A percentile compares a stretch with the other conserved stretches of the same genome.
Evolutionary conservation across 1,284 basidiomycete species (phyloP).

Genomic region (Cryptococcus amylolentus): DNA sequence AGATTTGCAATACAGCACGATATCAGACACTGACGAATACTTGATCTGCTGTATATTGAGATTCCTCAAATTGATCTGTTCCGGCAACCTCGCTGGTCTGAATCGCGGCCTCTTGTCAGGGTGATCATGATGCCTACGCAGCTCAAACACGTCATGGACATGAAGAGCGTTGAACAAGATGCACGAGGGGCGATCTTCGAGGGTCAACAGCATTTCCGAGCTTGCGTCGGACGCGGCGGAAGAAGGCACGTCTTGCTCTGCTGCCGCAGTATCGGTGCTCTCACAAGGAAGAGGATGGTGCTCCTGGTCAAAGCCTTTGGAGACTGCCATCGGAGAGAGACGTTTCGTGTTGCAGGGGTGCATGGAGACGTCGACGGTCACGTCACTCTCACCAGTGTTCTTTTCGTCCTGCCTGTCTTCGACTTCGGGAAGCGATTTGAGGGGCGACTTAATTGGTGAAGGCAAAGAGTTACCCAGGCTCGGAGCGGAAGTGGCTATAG

Average conservation of each 20-base stretch:
- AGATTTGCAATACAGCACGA: constrained; percentile 75
- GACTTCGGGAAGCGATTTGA: constrained; percentile 4
- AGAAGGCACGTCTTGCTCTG: constrained; percentile 1
- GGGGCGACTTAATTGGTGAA: constrained; percentile 8
- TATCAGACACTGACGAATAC: constrained; percentile 82
- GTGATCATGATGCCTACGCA: constrained; percentile 21
- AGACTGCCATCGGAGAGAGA: constrained; percentile 18
- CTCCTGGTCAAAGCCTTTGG: constrained; percentile 16
- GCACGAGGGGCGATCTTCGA: constrained; percentile 34
- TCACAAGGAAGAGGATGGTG: constrained; percentile 23
- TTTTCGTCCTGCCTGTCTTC: background rate
- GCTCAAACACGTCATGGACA: constrained; percentile 45
- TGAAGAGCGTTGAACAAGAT: constrained; percentile 46
- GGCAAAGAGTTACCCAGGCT: constrained; percentile 15
- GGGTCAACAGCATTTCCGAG: constrained; percentile 14
- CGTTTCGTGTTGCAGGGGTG: constrained; percentile 44
- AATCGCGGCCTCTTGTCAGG: constrained; percentile 22
- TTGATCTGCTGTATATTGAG: constrained; percentile 59
- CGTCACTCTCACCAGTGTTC: constrained; percentile 1
- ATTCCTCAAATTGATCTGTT: constrained; percentile 48
- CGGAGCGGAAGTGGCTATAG: constrained; percentile 27
- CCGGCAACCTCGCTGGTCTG: constrained; percentile 38
- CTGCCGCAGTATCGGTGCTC: background rate
- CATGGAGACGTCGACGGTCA: constrained; percentile 40
- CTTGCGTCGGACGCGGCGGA: background rate